A percentile compares a stretch with the other conserved stretches of the same genome.
Conservation (phyloP, 441 rosid species). For the Gossypium trilobum region DNA sequence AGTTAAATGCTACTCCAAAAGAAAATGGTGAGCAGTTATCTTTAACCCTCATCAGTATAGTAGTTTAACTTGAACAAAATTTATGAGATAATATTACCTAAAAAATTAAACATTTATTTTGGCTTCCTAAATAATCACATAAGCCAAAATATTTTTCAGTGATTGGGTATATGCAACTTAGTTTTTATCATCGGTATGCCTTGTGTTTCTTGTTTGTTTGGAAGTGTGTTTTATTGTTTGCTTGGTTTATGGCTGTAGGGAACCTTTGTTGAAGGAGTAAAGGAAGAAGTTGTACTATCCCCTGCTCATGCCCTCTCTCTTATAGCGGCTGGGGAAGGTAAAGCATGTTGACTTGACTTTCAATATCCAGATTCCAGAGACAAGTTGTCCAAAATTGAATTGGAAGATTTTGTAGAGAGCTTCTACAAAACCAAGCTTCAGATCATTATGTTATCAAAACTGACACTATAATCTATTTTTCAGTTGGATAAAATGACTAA, state of each 20-base stretch:
- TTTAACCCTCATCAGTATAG: background rate
- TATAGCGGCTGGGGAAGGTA: slow-evolving; percentile 99
- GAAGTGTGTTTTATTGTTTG: slow-evolving; percentile 14
- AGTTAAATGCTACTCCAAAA: background rate
- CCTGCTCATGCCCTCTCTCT: slow-evolving; percentile 98
- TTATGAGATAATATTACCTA: background rate
- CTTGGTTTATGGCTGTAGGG: slow-evolving; percentile 50
- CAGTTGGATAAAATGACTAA: slow-evolving; percentile 6
- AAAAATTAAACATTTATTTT: background rate
- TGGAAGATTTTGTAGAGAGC: background rate
- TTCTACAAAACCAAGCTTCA: background rate
- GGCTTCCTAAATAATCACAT: background rate
- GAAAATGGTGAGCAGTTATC: background rate
- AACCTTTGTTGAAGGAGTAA: slow-evolving; percentile 92
- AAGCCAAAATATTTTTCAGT: background rate
- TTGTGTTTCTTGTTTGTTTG: background rate
- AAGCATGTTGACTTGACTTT: slow-evolving; percentile 22
- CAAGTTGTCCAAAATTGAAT: background rate
- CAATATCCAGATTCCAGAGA: slow-evolving; percentile 11
- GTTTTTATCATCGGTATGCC: background rate
- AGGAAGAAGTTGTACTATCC: slow-evolving; percentile 98
- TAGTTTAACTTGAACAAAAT: background rate
- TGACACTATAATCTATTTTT: background rate
- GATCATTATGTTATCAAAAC: slow-evolving; percentile 6
- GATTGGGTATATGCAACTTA: background rate